Conservation (phyloP, 1,139 yeast genomes). For the Saccharomycopsis phalli region DNA sequence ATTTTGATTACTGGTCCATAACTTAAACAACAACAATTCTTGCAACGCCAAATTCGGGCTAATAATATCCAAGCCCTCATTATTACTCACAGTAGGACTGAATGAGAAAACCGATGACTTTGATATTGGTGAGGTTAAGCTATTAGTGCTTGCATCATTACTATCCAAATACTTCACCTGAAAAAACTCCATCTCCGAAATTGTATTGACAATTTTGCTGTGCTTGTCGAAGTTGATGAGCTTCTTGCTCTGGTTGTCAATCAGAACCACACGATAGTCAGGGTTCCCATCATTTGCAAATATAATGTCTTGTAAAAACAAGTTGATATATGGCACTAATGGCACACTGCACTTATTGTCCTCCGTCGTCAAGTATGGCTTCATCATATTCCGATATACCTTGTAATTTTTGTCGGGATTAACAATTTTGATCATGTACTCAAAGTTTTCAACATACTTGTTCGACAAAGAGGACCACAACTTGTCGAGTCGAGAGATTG, state of each 20-base stretch:
- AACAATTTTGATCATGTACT: conserved; percentile 58
- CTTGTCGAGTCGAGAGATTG: conserved; percentile 56
- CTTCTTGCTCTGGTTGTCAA: conserved; percentile 34
- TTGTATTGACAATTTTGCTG: conserved; percentile 59
- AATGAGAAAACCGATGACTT: conserved; percentile 24
- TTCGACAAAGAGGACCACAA: conserved; percentile 61
- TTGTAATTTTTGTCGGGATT: conserved; percentile 80
- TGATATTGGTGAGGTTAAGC: conserved; percentile 4
- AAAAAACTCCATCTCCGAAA: conserved; percentile 70
- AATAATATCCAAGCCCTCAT: conserved; percentile 25
- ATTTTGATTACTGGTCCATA: conserved; percentile 60
- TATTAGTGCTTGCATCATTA: conserved; percentile 2
- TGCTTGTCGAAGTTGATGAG: conserved; percentile 79
- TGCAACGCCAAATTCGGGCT: conserved; percentile 43
- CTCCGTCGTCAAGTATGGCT: conserved; percentile 39
- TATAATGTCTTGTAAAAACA: conserved; percentile 79
- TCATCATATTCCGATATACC: conserved; percentile 62
- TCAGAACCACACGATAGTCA: conserved; percentile 36
- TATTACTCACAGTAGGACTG: conserved; percentile 22
- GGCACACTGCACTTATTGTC: conserved; percentile 53
- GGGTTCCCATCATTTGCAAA: conserved; percentile 85
- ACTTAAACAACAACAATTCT: conserved; percentile 56
- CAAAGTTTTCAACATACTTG: conserved; percentile 58
- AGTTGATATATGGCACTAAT: conserved; percentile 77
- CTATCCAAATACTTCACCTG: conserved; percentile 50